Evolutionary conservation across 306 rosid genomes (phyloP).

Genomic region (Macrotyloma uniflorum): DNA sequence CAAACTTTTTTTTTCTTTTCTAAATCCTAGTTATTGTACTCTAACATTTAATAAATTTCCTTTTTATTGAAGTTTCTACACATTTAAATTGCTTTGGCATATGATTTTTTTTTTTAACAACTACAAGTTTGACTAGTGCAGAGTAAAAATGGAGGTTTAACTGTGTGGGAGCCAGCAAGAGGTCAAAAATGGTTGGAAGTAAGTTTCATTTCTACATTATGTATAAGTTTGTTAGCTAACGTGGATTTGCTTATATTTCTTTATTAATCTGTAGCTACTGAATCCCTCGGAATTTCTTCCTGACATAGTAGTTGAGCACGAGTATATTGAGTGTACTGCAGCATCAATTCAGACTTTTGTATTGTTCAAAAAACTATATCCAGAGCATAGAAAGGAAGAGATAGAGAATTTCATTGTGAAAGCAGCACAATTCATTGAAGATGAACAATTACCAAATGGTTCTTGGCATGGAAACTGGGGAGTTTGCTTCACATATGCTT

Average conservation of each 20-base stretch:
- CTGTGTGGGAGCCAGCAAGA: slow-evolving; percentile 70
- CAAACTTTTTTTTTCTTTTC: no score
- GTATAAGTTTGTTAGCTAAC: no score
- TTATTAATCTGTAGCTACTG: slow-evolving; percentile 6
- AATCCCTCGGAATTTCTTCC: slow-evolving; percentile 41
- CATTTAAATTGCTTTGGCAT: no score
- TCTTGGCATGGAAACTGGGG: slow-evolving; percentile 52
- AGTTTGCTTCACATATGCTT: slow-evolving; percentile 53
- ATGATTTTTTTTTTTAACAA: no score
- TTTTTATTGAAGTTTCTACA: no score
- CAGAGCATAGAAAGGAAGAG: slow-evolving; percentile 40
- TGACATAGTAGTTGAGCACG: slow-evolving; percentile 39
- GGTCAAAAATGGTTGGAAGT: slow-evolving; percentile 50
- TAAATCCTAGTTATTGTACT: no score
- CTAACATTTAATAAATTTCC: no score
- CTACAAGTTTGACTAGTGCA: background rate
- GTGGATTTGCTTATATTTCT: no score
- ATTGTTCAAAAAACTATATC: slow-evolving; percentile 38
- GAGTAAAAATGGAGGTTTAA: slow-evolving; percentile 70
- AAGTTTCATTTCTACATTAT: background rate
- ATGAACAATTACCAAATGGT: slow-evolving; percentile 36
- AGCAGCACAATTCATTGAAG: slow-evolving; percentile 30
- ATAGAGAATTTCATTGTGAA: slow-evolving; percentile 26
- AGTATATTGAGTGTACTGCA: slow-evolving; percentile 46
- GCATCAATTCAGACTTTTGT: slow-evolving; percentile 41